phyloP scores from a whole-genome alignment of 495 filamentous ascomycete species.

The Annulohypoxylon nitens region DNA sequence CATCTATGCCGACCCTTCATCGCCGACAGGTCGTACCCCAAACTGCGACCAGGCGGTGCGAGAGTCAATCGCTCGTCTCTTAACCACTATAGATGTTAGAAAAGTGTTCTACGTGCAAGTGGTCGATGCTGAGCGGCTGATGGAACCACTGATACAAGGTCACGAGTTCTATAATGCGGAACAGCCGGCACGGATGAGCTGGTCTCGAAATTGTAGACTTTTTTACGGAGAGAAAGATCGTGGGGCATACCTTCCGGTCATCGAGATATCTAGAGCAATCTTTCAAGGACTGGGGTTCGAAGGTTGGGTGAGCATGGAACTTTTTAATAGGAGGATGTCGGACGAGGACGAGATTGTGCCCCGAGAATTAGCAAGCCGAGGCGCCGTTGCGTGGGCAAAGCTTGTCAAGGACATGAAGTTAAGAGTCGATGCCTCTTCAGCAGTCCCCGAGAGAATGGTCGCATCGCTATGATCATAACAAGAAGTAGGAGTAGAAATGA shows the following conservation, averaged over 20 bases:
- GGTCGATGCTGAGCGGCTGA: slow-evolving; percentile 77
- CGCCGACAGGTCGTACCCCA: slow-evolving; percentile 63
- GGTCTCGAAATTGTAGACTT: slow-evolving; percentile 81
- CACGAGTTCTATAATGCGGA: slow-evolving; percentile 74
- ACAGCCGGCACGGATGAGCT: slow-evolving; percentile 80
- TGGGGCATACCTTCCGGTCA: slow-evolving; percentile 79
- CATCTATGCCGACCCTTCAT: slow-evolving; percentile 78
- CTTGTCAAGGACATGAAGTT: slow-evolving; percentile 67
- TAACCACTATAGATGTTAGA: slow-evolving; percentile 67
- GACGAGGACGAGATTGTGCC: slow-evolving; percentile 66
- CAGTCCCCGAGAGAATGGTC: slow-evolving; percentile 32
- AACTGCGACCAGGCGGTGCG: slow-evolving; percentile 71
- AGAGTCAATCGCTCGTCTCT: slow-evolving; percentile 69
- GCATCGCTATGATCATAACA: slow-evolving; percentile 48
- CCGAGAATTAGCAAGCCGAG: slow-evolving; percentile 73
- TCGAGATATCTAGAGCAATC: slow-evolving; percentile 72
- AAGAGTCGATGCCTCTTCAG: slow-evolving; percentile 57
- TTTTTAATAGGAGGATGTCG: slow-evolving; percentile 77
- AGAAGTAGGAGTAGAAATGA: too few species aligned
- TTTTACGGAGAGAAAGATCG: slow-evolving; percentile 79
- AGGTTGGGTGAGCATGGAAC: slow-evolving; percentile 84
- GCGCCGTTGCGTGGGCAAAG: slow-evolving; percentile 73
- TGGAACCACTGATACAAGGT: slow-evolving; percentile 67
- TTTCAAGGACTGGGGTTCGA: slow-evolving; percentile 74
- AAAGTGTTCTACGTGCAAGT: slow-evolving; percentile 88